Base-by-base conservation (phyloP, 805 yeast genomes). In the Starmerella cellae region DNA sequence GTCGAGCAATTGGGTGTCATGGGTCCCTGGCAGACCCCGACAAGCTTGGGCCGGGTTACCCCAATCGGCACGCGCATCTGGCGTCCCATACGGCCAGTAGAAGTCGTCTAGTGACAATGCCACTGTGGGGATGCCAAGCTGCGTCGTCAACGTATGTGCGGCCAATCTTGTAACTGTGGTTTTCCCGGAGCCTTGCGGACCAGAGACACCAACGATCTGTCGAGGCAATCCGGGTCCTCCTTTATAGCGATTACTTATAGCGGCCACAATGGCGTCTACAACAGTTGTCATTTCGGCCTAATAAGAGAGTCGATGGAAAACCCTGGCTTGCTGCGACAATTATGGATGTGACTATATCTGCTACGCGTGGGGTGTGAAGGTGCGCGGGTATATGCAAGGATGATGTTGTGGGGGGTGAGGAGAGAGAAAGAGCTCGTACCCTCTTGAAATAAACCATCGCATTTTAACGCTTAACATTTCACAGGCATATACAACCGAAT, bases 1-100 rank as follows among this genome's bases (percentile, higher is more conserved):
- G 5, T 48, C 36, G 17, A 57, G 56, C 20, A 80, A 53, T 1
- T 50, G 51, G 16, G 82, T 54, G 55, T 88, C 96, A 58, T 88
- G 98, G 0, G 97, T 88, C 0, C 96, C 96, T 0, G 97, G 97
- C 14, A 82, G 67, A 0, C 97, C 97, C 21, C 97, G 64, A 2
- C 94, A 94, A 45, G 67, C 71, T 16, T 83, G 54, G 37, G 88
- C 62, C 28, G 61, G 57, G 55, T 82, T 82, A 13, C 61, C 68
- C 13, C 46, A 41, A 5, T 47, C 30, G 1, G 71, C 69, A 20
- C 85, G 55, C 26, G 47, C 45, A 21, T 44, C 46, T 55, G 84
- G 95, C 17, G 77, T 78, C 6, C 55, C 60, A 55, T 74, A 76
- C 0, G 82, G 74, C 31, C 82, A 63, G 58, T 88, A 88, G 45